Evolutionary conservation across 2,329 filamentous ascomycete species (phyloP).

Genomic region (Cladosporium cucumerinum): DNA sequence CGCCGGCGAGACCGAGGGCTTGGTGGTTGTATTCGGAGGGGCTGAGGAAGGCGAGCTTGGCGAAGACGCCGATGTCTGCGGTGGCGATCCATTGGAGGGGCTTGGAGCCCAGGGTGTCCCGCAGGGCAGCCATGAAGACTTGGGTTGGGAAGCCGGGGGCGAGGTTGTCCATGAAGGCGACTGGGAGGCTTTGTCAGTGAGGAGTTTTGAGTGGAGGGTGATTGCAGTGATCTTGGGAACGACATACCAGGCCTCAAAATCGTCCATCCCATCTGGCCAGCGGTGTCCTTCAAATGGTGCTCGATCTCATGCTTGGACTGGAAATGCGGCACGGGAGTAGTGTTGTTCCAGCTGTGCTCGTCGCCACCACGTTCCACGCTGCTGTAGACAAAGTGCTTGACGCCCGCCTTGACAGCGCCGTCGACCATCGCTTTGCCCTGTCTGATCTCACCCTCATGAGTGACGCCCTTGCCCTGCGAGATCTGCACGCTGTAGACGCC

Average conservation of each 20-base stretch:
- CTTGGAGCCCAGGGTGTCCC: constrained; percentile 35
- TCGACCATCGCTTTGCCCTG: constrained; percentile 62
- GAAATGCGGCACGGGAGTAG: constrained; percentile 59
- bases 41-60: constrained; percentile 46
- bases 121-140: constrained; percentile 49
- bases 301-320: constrained; percentile 59
- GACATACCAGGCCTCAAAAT: constrained; percentile 46
- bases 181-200: constrained; percentile 31
- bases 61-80: constrained; percentile 54
- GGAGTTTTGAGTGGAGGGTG: not conserved
- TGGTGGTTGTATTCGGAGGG: constrained; percentile 46
- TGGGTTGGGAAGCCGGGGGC: constrained; percentile 48
- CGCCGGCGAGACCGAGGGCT: constrained; percentile 51
- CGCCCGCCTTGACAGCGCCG: constrained; percentile 52
- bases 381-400: constrained; percentile 62
- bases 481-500: constrained; percentile 63
- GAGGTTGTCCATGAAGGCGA: constrained; percentile 63
- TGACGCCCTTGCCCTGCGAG: constrained; percentile 42
- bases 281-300: constrained; percentile 52
- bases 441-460: constrained; percentile 45
- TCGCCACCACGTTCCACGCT: constrained; percentile 61
- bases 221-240: not conserved
- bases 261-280: constrained; percentile 56
- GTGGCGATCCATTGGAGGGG: constrained; percentile 40
- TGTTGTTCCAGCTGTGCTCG: constrained; percentile 51